Evolutionary conservation across 2,329 filamentous ascomycete genomes (phyloP), one percentile per base, ranked within the genome.

Genomic region (Alternaria angustiovoidea): DNA sequence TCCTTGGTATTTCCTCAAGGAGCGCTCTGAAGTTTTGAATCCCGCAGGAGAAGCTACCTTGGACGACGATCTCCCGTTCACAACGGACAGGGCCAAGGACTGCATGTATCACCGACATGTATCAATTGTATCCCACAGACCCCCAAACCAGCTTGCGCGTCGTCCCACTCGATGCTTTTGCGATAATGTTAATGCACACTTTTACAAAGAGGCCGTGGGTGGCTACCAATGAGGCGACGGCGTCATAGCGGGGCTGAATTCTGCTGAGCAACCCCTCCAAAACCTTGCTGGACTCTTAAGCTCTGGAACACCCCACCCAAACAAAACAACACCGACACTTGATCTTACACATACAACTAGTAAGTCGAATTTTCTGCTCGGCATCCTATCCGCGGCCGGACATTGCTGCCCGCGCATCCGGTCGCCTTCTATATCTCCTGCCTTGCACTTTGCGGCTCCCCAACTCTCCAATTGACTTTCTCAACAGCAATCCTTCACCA

Each of bases 401-500:
- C 65, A 54, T 59, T 58, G 57, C 65, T 69, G 64, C 68, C 65
- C 66, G 56, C 68, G 64, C 68, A 66, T 63, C 69, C 64, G 62
- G 44, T 63, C 48, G 66, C 62, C 57, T 51, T 62, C 64, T 72
- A 69, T 71, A 70, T 70, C 70, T 71, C 47, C 65, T 60, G 62
- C 63, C 56, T 49, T 55, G 32, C 59, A 61, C 57, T 47, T 49
- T 51, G 36, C 38, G 53, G 24, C 61, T 57, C 53, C 51, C 61
- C 57, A 43, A 49, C 43, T 53, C 57, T 49, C 51, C 72, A 72
- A 71, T 75, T 75, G 67, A 70, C 57, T 66, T 12, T 60, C 59
- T 63, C 58, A 47, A 57, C 54, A 57, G 54, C 59, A 49, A 63
- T 51, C 46, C 62, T 54, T 57, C 55, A 94, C 80, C 72, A 99